Percentiles rank a stretch among this genome's conserved stretches.
Conservation (phyloP, 108 stramenopile genomes). For the Cyclotella sp. region DNA sequence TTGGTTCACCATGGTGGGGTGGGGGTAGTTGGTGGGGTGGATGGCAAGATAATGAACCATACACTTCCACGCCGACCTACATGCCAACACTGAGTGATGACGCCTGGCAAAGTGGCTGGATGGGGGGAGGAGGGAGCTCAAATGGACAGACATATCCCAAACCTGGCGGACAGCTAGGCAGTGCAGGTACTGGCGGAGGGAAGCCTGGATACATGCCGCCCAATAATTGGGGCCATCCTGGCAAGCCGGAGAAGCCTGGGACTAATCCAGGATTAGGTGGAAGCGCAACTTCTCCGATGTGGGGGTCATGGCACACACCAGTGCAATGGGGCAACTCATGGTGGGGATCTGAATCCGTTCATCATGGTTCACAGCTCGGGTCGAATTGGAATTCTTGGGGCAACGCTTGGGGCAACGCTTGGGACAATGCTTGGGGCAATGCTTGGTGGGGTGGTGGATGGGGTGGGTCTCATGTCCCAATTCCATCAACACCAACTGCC, state of each 20-base stretch:
- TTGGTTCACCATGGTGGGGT: conserved; percentile 3
- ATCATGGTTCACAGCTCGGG: conserved; percentile 8
- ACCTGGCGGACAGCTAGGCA: not conserved
- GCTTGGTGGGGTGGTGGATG: conserved; percentile 11
- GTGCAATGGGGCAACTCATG: conserved; percentile 3
- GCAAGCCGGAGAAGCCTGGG: not conserved
- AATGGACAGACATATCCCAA: not conserved
- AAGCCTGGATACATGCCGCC: not conserved
- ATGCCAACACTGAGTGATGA: conserved; percentile 11
- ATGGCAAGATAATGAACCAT: not conserved
- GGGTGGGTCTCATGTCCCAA: conserved; percentile 4
- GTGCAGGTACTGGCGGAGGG: not conserved
- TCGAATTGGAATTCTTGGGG: not conserved
- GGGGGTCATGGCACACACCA: conserved; percentile 1
- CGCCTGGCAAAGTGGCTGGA: not conserved
- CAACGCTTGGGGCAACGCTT: not conserved
- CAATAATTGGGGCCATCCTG: not conserved
- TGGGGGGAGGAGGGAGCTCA: conserved; percentile 1
- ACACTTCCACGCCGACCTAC: conserved; percentile 18
- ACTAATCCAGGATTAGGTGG: not conserved
- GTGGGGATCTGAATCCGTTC: not conserved
- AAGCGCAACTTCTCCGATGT: not conserved
- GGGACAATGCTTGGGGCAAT: not conserved
- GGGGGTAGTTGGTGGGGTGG: not conserved
- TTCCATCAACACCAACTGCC: conserved; percentile 7